phyloP scores from a whole-genome alignment of 1,284 basidiomycete species.

The Malassezia restricta region DNA sequence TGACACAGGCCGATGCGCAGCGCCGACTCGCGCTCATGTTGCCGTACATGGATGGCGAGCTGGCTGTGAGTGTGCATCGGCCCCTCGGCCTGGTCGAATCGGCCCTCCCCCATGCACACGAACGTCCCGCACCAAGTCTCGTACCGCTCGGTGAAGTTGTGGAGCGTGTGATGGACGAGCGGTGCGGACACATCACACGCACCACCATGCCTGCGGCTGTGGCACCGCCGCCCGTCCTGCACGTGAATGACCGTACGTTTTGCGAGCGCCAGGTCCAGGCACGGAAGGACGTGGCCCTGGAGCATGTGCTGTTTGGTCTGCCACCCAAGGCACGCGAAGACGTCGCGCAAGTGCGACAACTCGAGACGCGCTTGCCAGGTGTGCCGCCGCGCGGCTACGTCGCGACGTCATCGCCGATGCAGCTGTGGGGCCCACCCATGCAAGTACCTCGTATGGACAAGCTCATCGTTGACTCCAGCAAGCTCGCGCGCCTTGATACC shows the following conservation, averaged over 20 bases:
- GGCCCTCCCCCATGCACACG: constrained; percentile 34
- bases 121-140: constrained; percentile 45
- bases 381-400: constrained; percentile 62
- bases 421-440: constrained; percentile 74
- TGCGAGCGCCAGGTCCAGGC: constrained; percentile 59
- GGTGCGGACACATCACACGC: constrained; percentile 65
- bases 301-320: constrained; percentile 72
- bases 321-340: constrained; percentile 60
- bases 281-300: constrained; percentile 54
- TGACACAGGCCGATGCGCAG: constrained; percentile 48
- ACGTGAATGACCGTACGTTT: constrained; percentile 67
- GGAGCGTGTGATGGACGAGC: constrained; percentile 60
- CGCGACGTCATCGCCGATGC: constrained; percentile 57
- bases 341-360: constrained; percentile 52
- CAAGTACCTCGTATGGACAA: constrained; percentile 89
- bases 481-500: constrained; percentile 77
- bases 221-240: constrained; percentile 67
- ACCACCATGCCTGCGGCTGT: constrained; percentile 72
- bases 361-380: constrained; percentile 54
- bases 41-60: constrained; percentile 52
- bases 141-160: constrained; percentile 57
- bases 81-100: constrained; percentile 46
- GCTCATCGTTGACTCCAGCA: constrained; percentile 90
- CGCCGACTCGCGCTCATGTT: constrained; percentile 23
- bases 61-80: constrained; percentile 50